Conservation (phyloP, 2,329 filamentous ascomycete genomes). For the Penicillium sp. region DNA sequence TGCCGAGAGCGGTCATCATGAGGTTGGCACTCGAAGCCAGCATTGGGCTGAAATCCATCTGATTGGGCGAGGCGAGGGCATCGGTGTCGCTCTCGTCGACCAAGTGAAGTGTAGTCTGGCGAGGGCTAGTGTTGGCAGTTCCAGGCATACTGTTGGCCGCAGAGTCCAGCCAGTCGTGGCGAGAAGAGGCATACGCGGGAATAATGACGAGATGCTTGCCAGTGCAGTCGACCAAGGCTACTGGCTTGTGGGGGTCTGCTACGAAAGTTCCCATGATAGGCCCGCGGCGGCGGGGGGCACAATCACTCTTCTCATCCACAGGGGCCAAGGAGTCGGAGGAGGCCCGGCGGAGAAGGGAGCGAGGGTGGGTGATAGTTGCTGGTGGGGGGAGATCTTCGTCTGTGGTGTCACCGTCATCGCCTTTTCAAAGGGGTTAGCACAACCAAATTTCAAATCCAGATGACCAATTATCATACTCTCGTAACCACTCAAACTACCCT, state of each 20-base stretch:
- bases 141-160: constrained; percentile 41
- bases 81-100: constrained; percentile 48
- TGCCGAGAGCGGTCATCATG: constrained; percentile 71
- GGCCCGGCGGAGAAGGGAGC: constrained; percentile 51
- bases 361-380: constrained; percentile 47
- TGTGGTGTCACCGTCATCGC: constrained; percentile 60
- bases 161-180: constrained; percentile 46
- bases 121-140: constrained; percentile 45
- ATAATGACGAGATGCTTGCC: constrained; percentile 50
- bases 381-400: constrained; percentile 55
- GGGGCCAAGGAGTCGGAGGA: constrained; percentile 46
- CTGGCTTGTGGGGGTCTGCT: constrained; percentile 48
- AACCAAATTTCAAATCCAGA: constrained; percentile 21
- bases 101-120: constrained; percentile 38
- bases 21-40: constrained; percentile 68
- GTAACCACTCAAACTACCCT: constrained; percentile 51
- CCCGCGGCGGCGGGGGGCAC: constrained; percentile 41
- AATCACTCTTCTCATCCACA: constrained; percentile 36
- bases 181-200: constrained; percentile 46
- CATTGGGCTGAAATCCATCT: constrained; percentile 51
- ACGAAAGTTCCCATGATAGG: constrained; percentile 49
- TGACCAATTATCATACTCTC: constrained; percentile 51
- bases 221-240: constrained; percentile 47
- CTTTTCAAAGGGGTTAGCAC: constrained; percentile 49
- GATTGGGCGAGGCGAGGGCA: constrained; percentile 39